Evolutionary conservation across 2,329 filamentous ascomycete species (phyloP), one percentile per base, ranked within the genome.

Genomic region (Fusarium veterinarium): DNA sequence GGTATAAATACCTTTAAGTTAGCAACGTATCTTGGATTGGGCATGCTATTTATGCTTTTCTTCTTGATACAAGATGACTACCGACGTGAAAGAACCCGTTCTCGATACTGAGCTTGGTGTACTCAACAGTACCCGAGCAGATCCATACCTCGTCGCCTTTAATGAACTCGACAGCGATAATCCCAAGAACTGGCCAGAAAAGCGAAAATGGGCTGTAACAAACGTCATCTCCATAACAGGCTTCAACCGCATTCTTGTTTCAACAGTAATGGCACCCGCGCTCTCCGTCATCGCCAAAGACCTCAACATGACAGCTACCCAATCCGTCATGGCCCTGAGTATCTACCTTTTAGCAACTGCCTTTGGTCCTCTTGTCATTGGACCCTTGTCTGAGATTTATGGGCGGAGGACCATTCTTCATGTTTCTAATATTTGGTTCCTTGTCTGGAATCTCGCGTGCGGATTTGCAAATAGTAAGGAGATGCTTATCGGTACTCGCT

Each of bases 191-290:
- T 86, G 83, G 84, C 76, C 81, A 0, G 75, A 62, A 1, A 66
- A 78, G 4, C 79, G 77, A 5, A 88, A 88, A 76, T 88, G 86
- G 86, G 80, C 81, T 1, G 84, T 85, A 3, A 88, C 86, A 6
- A 76, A 84, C 52, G 82, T 86, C 7, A 80, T 87, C 2, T 87
- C 86, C 0, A 83, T 83, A 6, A 85, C 84, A 1, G 86, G 85
- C 12, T 87, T 88, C 71, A 86, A 86, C 48, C 84, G 84, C 14
- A 86, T 87, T 64, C 82, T 88, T 69, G 84, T 86, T 1, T 86
- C 85, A 7, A 86, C 86, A 1, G 87, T 88, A 75, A 85, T 88
- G 79, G 86, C 86, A 0, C 86, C 86, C 0, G 85, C 85, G 0
- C 72, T 91, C 31, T 71, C 81, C 3, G 75, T 82, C 3, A 87